These are phyloP conservation scores for Volvox carteri DNA, from an alignment of 163 green algal species.

Conservation along the genomic window DNA sequence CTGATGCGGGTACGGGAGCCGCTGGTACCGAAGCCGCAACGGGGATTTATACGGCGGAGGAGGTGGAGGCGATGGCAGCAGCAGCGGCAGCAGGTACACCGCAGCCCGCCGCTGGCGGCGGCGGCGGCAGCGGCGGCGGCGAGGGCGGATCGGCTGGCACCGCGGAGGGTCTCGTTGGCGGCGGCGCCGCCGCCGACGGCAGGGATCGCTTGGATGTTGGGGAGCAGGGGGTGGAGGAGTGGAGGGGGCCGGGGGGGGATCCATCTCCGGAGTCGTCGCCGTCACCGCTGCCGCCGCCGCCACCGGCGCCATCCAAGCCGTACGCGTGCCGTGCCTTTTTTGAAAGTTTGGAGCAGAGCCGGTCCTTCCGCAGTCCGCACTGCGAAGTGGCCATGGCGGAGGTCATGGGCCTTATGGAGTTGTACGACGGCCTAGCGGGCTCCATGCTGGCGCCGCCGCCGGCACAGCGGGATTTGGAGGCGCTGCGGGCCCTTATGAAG, in stretches of 20 bases:
- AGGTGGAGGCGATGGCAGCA: not conserved
- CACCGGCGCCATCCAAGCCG: not conserved
- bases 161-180: not conserved
- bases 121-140: too few relatives aligned
- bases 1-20: too few relatives aligned
- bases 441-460: slow-evolving; percentile 31
- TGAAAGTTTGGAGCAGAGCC: slow-evolving; percentile 15
- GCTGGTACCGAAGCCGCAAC: too few relatives aligned
- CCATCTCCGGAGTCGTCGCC: too few relatives aligned
- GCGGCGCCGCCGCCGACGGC: too few relatives aligned
- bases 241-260: too few relatives aligned
- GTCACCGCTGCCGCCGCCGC: not conserved
- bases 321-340: slow-evolving; percentile 35
- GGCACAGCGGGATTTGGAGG: not conserved
- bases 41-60: too few relatives aligned
- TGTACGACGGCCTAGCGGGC: slow-evolving; percentile 26
- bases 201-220: too few relatives aligned
- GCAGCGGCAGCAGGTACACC: not conserved
- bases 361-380: slow-evolving; percentile 47
- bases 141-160: not conserved
- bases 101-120: not conserved
- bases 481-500: slow-evolving; percentile 30
- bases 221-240: too few relatives aligned
- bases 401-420: slow-evolving; percentile 20
- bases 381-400: slow-evolving; percentile 47